Base-by-base conservation (phyloP, 805 yeast genomes). In the Monosporozyma yasuniensis region DNA sequence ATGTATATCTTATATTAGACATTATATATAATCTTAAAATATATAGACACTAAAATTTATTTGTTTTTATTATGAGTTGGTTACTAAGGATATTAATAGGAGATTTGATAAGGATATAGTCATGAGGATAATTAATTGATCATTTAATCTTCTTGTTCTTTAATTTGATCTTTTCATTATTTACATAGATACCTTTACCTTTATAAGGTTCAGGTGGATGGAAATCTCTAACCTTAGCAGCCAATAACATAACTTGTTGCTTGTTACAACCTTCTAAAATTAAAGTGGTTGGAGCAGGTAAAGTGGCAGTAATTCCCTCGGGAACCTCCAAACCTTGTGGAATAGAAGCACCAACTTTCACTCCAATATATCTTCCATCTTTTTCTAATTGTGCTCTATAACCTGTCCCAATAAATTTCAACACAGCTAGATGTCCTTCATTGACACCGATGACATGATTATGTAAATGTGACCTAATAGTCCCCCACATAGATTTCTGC, bases 141-240 rank as follows among this genome's bases (percentile, higher is more conserved):
- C 50, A 91, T 81, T 93, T 91, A 67, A 91, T 87, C 78, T 89
- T 91, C 78, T 87, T 87, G 59, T 84, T 87, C 78, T 93, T 93
- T 64, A 91, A 75, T 65, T 81, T 83, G 67, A 93, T 84, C 46
- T 95, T 88, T 73, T 93, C 98, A 62, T 81, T 85, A 68, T 90
- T 86, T 47, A 93, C 84, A 65, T 84, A 93, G 46, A 93, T 84
- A 64, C 99, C 99, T 60, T 95, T 95, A 65, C 99, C 99, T 72
- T 93, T 93, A 69, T 93, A 93, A 38, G 97, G 97, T 72, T 93
- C 99, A 44, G 99, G 99, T 53, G 95, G 95, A 66, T 87, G 87
- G 74, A 80, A 80, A 59, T 79, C 79, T 67, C 98, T 83, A 56
- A 93, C 75, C 50, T 80, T 79, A 14, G 96, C 96, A 18, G 98